Evolutionary conservation across 306 rosid species (phyloP), one percentile per base, ranked within the genome.

Genomic region (Carpinus fangiana): DNA sequence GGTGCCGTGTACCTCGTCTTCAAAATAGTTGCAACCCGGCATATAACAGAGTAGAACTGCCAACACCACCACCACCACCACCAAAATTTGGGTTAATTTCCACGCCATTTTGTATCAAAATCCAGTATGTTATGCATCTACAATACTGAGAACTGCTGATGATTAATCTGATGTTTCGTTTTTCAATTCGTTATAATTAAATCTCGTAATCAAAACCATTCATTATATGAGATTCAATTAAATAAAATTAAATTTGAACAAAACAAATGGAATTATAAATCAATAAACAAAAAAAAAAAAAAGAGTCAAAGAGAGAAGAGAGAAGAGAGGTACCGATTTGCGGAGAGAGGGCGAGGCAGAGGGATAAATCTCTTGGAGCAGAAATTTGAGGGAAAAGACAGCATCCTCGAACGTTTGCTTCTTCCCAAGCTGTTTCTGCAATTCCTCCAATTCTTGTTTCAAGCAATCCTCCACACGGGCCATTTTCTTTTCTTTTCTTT

Each of bases 1-100:
- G 92, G 94, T 20, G 96, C 89, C 0, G 98, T 93, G 80, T 85
- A 90, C 52, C 98, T 84, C 12, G 98, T 84, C 90, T 88, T 96
- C 78, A 96, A 85, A 51, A 96, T 91, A 2, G 97, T 92, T 48
- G 92, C 92, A 77, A 86, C 97, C 70, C 97, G 89, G 88, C 93
- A 90, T 55, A 94, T 70, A 34, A 86, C 91, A 4, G 89, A 36
- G 78, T 80, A 92, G 77, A 89, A 89, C 94, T 92, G 89, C 75
- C 74, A 70, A 46, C 76, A 77, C 6, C 84, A 79, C 45, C 72
- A 68, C 74, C 55, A 76, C 26, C 45, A 41, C 14, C 72, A 70
- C 75, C 73, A 55, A 72, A 23, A 57, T 45, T 61, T 51, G 3
- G 36, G 72, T 73, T 10, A 76, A 57, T 57, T 57, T 8, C 65